phyloP scores from a whole-genome alignment of 371 early-diverging fungal genomes.

The Mucor lusitanicus region DNA sequence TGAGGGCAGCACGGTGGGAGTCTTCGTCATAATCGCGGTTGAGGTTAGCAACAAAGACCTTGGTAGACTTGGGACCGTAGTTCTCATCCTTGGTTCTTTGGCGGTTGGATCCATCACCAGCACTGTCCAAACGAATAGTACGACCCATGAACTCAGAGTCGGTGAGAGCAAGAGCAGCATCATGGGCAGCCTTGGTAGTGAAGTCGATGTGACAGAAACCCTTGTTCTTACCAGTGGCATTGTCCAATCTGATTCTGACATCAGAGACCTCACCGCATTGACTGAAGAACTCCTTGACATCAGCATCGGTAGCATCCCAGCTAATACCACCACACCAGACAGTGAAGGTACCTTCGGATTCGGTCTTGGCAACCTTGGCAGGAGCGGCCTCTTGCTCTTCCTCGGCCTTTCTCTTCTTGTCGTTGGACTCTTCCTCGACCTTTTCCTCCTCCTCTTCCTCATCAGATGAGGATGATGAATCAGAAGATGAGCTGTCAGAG shows the following conservation, averaged over 20 bases:
- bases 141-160: constrained; percentile 69
- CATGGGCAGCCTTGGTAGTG: constrained; percentile 58
- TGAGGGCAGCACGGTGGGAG: constrained; percentile 82
- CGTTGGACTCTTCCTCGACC: background rate
- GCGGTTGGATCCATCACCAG: constrained; percentile 28
- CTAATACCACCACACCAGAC: constrained; percentile 74
- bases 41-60: constrained; percentile 93
- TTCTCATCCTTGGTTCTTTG: constrained; percentile 31
- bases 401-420: constrained; percentile 24
- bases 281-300: constrained; percentile 57
- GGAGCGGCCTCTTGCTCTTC: constrained; percentile 24
- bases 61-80: constrained; percentile 48
- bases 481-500: constrained; percentile 4
- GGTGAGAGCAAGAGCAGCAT: constrained; percentile 60
- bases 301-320: constrained; percentile 65
- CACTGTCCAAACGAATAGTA: constrained; percentile 57
- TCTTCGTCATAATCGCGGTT: constrained; percentile 92
- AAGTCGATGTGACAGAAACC: constrained; percentile 78
- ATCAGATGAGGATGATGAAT: background rate
- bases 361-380: constrained; percentile 57
- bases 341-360: constrained; percentile 31
- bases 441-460: constrained; percentile 8
- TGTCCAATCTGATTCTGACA: constrained; percentile 42
- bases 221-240: constrained; percentile 63
- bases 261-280: constrained; percentile 61